Percentiles rank a stretch among this genome's conserved stretches.
phyloP scores from a whole-genome alignment of 2,329 filamentous ascomycete species.

The Nemania sp. region DNA sequence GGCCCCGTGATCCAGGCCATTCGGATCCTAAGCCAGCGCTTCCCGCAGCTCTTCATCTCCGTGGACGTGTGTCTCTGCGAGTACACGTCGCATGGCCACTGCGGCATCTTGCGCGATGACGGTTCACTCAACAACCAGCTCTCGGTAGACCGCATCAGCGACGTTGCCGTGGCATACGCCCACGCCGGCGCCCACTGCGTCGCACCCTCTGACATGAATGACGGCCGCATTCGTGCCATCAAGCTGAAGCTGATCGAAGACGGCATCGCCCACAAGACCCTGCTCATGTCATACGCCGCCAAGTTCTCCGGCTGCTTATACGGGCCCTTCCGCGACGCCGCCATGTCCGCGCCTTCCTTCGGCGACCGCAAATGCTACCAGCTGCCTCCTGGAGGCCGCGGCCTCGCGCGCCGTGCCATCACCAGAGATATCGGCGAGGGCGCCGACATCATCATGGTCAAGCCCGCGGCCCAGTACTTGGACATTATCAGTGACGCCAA shows the following conservation, averaged over 20 bases:
- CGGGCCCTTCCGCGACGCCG: constrained; percentile 95
- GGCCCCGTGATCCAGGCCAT: constrained; percentile 91
- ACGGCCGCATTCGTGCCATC: constrained; percentile 94
- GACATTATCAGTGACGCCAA: constrained; percentile 98
- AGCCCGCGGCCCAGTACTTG: constrained; percentile 92
- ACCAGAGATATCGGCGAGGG: constrained; percentile 88
- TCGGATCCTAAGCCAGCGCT: constrained; percentile 78
- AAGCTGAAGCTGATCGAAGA: constrained; percentile 97
- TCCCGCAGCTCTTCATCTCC: constrained; percentile 88
- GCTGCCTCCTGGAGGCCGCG: constrained; percentile 87
- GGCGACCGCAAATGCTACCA: constrained; percentile 97
- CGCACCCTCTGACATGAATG: constrained; percentile 98
- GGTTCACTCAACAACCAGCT: constrained; percentile 90
- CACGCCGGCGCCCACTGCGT: constrained; percentile 94
- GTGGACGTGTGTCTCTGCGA: constrained; percentile 97
- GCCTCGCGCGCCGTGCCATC: constrained; percentile 88
- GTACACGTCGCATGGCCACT: constrained; percentile 97
- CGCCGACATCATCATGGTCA: constrained; percentile 98
- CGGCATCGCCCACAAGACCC: constrained; percentile 85
- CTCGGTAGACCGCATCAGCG: constrained; percentile 90
- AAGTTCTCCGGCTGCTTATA: constrained; percentile 98
- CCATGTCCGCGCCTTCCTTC: constrained; percentile 86
- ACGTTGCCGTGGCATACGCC: constrained; percentile 98
- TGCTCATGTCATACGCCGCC: constrained; percentile 96
- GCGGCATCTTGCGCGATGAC: constrained; percentile 91